Conservation (phyloP, 805 yeast species). For the Clavispora phyllophila region DNA sequence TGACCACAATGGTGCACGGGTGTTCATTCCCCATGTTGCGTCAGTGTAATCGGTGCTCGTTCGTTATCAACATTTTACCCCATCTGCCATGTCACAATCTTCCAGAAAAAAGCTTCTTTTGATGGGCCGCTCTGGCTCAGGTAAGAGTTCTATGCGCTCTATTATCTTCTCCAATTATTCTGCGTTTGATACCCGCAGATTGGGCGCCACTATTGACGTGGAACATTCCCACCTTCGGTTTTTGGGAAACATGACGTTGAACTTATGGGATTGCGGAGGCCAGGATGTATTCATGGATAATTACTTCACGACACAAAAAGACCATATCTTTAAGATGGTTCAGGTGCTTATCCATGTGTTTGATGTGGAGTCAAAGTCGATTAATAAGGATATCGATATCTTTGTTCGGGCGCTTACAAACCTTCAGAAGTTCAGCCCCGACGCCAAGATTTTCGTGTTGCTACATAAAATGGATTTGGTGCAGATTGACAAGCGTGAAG, state of each 20-base stretch:
- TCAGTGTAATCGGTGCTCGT: neutral
- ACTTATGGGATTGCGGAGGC: conserved; percentile 98
- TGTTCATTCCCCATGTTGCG: neutral
- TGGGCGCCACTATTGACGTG: conserved; percentile 98
- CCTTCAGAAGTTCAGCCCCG: conserved; percentile 78
- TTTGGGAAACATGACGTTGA: conserved; percentile 90
- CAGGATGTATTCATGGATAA: conserved; percentile 96
- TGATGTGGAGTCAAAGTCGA: conserved; percentile 90
- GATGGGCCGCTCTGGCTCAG: conserved; percentile 94
- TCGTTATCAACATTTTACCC: neutral
- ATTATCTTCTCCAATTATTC: conserved; percentile 94
- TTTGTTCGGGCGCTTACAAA: conserved; percentile 80
- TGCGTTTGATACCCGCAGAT: conserved; percentile 90
- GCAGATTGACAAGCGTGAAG: conserved; percentile 78
- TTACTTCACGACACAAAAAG: conserved; percentile 81
- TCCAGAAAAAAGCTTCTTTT: conserved; percentile 37
- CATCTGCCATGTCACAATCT: conserved; percentile 11
- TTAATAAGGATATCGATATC: conserved; percentile 88
- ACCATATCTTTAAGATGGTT: conserved; percentile 90
- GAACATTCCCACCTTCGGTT: conserved; percentile 93
- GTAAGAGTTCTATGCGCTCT: conserved; percentile 95
- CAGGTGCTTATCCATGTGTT: conserved; percentile 94
- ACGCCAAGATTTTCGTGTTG: conserved; percentile 85
- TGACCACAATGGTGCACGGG: neutral
- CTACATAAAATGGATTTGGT: conserved; percentile 96